Conservation (phyloP, 345 rosid species). For the Sonneratia alba region DNA sequence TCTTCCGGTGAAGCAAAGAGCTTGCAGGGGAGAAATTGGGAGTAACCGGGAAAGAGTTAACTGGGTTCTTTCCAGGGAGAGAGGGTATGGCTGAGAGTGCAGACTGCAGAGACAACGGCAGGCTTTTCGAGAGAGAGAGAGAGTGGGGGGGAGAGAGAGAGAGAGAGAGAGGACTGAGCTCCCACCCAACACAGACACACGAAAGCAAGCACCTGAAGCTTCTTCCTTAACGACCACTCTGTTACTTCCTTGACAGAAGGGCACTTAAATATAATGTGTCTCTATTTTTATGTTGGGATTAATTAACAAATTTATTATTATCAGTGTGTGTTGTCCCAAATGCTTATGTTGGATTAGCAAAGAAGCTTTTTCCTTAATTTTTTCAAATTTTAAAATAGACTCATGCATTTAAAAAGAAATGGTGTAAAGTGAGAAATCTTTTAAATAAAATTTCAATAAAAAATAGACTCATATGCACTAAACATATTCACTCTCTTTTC, state of each 20-base stretch:
- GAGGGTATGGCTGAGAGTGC: background rate
- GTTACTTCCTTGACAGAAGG: conserved; percentile 3
- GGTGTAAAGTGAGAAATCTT: too few relatives aligned
- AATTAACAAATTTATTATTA: background rate
- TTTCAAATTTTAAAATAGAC: background rate
- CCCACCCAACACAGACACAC: conserved; percentile 6
- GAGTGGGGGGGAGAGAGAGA: background rate
- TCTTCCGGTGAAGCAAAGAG: background rate
- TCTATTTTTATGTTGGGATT: background rate
- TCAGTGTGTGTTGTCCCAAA: background rate
- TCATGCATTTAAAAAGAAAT: too few relatives aligned
- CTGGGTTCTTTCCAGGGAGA: background rate
- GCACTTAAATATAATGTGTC: background rate
- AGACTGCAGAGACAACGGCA: conserved; percentile 1
- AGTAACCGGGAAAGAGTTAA: background rate
- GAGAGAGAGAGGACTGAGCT: conserved; percentile 3
- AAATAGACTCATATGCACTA: too few relatives aligned
- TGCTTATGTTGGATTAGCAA: background rate
- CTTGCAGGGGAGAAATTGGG: conserved; percentile 3
- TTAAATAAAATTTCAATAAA: too few relatives aligned
- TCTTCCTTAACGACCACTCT: conserved; percentile 20
- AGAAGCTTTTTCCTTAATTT: conserved; percentile 1
- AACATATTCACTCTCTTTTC: too few relatives aligned
- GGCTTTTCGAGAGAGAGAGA: conserved; percentile 3
- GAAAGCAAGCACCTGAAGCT: conserved; percentile 11